A percentile compares a stretch with the other conserved stretches of the same genome.
phyloP scores from a whole-genome alignment of 2,329 filamentous ascomycete species.

The Pseudogymnoascus sp. region DNA sequence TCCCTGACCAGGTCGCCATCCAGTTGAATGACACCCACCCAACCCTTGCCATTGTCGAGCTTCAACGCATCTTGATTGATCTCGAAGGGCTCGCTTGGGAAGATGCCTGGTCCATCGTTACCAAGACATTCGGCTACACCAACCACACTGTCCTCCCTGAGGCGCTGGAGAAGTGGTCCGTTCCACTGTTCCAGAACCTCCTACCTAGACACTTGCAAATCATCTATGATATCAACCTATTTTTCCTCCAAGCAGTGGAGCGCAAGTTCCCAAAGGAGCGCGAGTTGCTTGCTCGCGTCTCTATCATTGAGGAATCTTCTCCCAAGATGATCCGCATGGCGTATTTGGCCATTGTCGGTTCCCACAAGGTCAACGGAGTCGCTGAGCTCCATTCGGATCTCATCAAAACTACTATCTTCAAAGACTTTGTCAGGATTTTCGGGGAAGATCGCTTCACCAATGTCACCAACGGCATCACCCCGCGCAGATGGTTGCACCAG shows the following conservation, averaged over 20 bases:
- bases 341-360: conserved; percentile 86
- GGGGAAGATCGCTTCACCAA: conserved; percentile 97
- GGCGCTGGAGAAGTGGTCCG: conserved; percentile 96
- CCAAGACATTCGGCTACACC: conserved; percentile 82
- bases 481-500: conserved; percentile 92
- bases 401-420: conserved; percentile 99
- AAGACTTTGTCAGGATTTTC: conserved; percentile 93
- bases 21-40: conserved; percentile 98
- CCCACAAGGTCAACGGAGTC: conserved; percentile 98
- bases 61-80: conserved; percentile 87
- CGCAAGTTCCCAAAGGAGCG: conserved; percentile 82
- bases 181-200: conserved; percentile 83
- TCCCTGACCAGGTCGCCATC: conserved; percentile 90
- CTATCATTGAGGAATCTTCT: conserved; percentile 93
- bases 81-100: conserved; percentile 90
- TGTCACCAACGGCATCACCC: conserved; percentile 96
- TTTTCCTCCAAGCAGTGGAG: conserved; percentile 87
- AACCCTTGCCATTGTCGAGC: conserved; percentile 88
- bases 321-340: conserved; percentile 99
- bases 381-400: conserved; percentile 95
- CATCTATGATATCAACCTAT: conserved; percentile 96
- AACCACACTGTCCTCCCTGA: conserved; percentile 98
- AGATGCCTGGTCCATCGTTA: conserved; percentile 77
- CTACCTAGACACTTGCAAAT: conserved; percentile 92
- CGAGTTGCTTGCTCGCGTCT: conserved; percentile 78